Conservation (phyloP, 345 rosid species). For the Moringa oleifera region DNA sequence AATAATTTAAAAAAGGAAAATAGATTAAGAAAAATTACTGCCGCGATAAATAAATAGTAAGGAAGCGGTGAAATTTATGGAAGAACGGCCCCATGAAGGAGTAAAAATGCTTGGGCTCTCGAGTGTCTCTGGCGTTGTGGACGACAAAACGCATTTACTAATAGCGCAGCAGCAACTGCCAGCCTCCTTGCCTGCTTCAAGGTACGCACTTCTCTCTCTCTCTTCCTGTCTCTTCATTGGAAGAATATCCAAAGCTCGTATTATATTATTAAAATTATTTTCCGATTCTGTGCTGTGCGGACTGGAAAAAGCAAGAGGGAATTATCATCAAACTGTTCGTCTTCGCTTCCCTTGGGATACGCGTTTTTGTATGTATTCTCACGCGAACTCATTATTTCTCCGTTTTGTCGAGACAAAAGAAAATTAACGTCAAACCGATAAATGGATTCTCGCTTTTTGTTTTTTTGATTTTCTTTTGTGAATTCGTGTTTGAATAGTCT, state of each 20-base stretch:
- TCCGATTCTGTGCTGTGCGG: background rate
- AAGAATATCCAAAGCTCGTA: constrained; percentile 15
- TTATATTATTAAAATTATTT: background rate
- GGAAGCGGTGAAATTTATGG: no score
- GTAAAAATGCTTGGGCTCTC: no score
- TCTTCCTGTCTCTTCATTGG: no score
- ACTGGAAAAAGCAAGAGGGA: constrained; percentile 15
- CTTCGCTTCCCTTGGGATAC: constrained; percentile 21
- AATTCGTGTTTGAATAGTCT: no score
- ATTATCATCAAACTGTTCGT: constrained; percentile 26
- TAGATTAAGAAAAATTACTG: no score
- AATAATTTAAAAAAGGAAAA: no score
- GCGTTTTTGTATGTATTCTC: constrained; percentile 9
- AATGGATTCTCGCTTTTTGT: no score
- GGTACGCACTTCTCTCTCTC: no score
- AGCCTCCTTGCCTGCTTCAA: background rate
- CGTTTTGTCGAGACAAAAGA: background rate
- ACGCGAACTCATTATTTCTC: constrained; percentile 15
- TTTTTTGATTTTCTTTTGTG: background rate
- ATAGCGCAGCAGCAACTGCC: background rate
- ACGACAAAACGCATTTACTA: constrained; percentile 35
- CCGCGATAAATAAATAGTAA: no score
- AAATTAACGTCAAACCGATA: no score
- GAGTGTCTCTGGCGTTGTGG: background rate
- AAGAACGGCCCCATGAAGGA: background rate